These are phyloP conservation scores for Podaxis sp. DNA, from an alignment of 768 basidiomycete species.

Conservation along the genomic window DNA sequence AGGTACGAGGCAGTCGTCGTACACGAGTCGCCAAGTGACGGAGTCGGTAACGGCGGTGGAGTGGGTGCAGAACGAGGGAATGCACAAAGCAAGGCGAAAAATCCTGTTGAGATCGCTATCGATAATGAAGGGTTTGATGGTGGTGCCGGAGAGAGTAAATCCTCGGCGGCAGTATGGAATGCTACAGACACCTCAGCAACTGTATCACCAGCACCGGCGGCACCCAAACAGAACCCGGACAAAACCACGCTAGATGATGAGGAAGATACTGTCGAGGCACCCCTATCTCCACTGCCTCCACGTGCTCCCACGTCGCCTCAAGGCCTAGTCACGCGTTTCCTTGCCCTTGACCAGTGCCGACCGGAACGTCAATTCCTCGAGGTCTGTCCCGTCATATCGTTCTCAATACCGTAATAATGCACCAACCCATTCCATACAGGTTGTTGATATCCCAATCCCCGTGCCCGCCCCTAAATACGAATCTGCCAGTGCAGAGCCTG, in stretches of 20 bases:
- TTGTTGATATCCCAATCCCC: constrained; percentile 55
- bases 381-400: constrained; percentile 35
- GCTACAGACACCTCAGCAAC: not conserved
- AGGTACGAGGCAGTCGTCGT: constrained; percentile 73
- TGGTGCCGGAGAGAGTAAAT: not conserved
- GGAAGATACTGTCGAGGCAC: constrained; percentile 38
- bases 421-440: constrained; percentile 35
- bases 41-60: not conserved
- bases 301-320: constrained; percentile 11
- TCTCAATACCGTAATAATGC: not conserved
- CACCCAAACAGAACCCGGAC: constrained; percentile 38
- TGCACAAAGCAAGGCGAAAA: constrained; percentile 19
- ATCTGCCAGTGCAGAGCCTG: no score
- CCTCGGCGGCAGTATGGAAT: not conserved
- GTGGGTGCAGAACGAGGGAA: not conserved
- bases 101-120: constrained; percentile 52
- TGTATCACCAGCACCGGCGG: not conserved
- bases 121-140: constrained; percentile 36
- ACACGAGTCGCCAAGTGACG: constrained; percentile 29
- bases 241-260: constrained; percentile 50
- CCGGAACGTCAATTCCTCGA: constrained; percentile 76
- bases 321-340: constrained; percentile 60
- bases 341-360: constrained; percentile 91
- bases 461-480: not conserved
- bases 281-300: constrained; percentile 26